Conservation (phyloP, 257 asterid genomes). For the Solanum peruvianum region DNA sequence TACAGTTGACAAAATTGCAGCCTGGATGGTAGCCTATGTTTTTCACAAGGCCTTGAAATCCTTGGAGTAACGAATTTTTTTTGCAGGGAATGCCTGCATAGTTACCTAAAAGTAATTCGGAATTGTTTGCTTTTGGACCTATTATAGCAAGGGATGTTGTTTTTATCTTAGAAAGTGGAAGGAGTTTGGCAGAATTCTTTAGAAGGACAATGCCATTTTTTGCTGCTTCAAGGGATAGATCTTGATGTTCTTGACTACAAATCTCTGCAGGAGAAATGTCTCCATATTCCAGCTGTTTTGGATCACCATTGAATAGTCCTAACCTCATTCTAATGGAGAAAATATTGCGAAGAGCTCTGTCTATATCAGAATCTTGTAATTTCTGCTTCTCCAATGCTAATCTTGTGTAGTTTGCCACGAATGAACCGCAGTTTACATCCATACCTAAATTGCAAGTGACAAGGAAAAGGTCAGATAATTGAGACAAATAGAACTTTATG, state of each 20-base stretch:
- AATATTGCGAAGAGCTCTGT: conserved; percentile 61
- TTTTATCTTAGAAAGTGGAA: conserved; percentile 39
- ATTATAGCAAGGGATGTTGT: conserved; percentile 38
- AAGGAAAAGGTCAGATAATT: background rate
- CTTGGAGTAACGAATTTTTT: conserved; percentile 39
- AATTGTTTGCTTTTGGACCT: conserved; percentile 44
- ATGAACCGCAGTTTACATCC: conserved; percentile 68
- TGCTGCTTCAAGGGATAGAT: conserved; percentile 58
- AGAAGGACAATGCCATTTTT: conserved; percentile 57
- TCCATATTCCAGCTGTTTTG: conserved; percentile 25
- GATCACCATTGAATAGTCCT: conserved; percentile 55
- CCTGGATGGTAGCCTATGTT: conserved; percentile 25
- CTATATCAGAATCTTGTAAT: conserved; percentile 28
- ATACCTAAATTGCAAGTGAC: conserved; percentile 22
- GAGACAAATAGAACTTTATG: background rate
- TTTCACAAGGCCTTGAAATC: conserved; percentile 16
- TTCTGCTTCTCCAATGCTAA: conserved; percentile 39
- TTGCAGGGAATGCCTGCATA: conserved; percentile 62
- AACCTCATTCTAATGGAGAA: conserved; percentile 58
- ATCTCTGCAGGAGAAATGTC: conserved; percentile 20
- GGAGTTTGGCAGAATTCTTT: conserved; percentile 38
- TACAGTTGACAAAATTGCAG: conserved; percentile 35
- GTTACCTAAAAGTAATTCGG: conserved; percentile 30
- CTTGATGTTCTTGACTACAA: conserved; percentile 41
- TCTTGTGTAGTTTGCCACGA: conserved; percentile 27